phyloP scores from a whole-genome alignment of 768 basidiomycete species.

The Boletus vinaceobasis region DNA sequence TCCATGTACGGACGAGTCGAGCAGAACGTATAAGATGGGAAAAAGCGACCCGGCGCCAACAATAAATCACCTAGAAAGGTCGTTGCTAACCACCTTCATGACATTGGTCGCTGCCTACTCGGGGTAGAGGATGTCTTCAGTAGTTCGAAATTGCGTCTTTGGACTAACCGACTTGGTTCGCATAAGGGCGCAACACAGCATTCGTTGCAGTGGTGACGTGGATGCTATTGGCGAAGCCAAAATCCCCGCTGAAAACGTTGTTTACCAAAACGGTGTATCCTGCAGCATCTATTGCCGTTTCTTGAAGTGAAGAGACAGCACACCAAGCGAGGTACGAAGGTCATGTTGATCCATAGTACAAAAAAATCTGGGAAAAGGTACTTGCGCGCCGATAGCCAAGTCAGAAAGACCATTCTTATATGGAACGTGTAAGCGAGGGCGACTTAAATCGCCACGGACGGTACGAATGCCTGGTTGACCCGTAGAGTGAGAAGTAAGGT shows the following conservation, averaged over 20 bases:
- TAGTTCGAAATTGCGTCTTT: conserved; percentile 8
- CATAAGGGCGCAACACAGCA: conserved; percentile 32
- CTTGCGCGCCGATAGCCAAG: conserved; percentile 27
- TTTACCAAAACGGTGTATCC: conserved; percentile 31
- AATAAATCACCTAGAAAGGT: conserved; percentile 25
- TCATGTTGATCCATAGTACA: conserved; percentile 31
- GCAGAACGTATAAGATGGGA: conserved; percentile 48
- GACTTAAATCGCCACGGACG: too few species aligned
- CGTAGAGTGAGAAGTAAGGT: too few species aligned
- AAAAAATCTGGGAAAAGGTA: conserved; percentile 35
- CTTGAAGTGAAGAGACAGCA: conserved; percentile 45
- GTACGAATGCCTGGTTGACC: too few species aligned
- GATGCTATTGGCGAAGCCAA: conserved; percentile 43
- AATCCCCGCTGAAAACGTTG: conserved; percentile 10
- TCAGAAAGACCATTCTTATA: too few species aligned
- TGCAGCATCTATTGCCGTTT: conserved; percentile 25
- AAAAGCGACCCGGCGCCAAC: conserved; percentile 21
- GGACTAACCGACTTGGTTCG: conserved; percentile 37
- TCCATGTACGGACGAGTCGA: conserved; percentile 48
- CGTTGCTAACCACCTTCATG: neutral
- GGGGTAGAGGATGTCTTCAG: conserved; percentile 12
- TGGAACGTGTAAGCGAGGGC: too few species aligned
- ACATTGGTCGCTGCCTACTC: conserved; percentile 15
- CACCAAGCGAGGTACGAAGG: conserved; percentile 38
- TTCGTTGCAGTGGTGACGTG: conserved; percentile 43